Conservation (phyloP, 2,329 filamentous ascomycete genomes). For the Lasiodiplodia sp. region DNA sequence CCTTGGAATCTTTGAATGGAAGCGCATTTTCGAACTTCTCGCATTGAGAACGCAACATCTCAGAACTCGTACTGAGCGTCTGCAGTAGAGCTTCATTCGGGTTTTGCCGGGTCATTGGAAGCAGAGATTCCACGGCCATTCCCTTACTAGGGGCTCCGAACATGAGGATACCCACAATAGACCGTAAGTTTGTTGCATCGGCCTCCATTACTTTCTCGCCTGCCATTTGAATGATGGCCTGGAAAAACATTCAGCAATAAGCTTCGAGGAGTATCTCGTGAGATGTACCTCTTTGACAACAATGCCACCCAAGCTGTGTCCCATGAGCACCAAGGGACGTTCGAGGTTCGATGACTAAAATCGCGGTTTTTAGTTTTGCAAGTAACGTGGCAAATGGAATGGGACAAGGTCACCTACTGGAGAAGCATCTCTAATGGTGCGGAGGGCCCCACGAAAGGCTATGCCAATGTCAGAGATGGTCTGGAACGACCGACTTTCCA, state of each 20-base stretch:
- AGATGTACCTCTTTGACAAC: background rate
- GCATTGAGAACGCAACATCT: background rate
- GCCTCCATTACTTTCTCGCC: background rate
- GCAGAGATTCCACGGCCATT: background rate
- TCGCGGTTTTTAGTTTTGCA: too few relatives aligned
- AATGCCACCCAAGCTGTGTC: background rate
- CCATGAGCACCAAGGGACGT: background rate
- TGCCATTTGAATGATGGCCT: background rate
- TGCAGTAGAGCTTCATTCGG: background rate
- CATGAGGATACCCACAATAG: background rate
- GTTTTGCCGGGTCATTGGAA: background rate
- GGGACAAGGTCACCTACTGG: too few relatives aligned
- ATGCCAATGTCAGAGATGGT: too few relatives aligned
- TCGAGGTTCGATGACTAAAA: background rate
- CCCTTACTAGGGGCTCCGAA: background rate
- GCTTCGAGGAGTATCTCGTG: too few relatives aligned
- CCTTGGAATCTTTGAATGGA: background rate
- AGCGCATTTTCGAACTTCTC: background rate
- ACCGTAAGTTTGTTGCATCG: background rate
- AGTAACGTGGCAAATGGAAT: too few relatives aligned
- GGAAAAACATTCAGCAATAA: background rate
- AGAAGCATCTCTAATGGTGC: too few relatives aligned
- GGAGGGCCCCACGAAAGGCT: too few relatives aligned
- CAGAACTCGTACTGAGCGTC: background rate
- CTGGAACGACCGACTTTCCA: too few relatives aligned